Evolutionary conservation across 768 basidiomycete genomes (phyloP).

Genomic region (Leccinum sublutescens): DNA sequence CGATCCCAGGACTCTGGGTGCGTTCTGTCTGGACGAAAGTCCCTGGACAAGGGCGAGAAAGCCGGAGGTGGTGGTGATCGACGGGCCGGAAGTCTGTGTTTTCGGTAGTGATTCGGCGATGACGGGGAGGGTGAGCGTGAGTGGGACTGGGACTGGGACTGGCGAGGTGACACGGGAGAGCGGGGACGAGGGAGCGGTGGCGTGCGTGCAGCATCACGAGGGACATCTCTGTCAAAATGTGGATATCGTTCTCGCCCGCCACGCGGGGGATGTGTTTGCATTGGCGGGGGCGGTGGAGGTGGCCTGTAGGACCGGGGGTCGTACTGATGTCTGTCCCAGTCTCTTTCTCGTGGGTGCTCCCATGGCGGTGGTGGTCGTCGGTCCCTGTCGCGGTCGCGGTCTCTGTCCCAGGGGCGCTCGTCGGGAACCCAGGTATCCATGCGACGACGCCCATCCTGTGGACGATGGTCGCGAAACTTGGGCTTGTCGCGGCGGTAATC

Average conservation of each 20-base stretch:
- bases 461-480: conserved; percentile 23
- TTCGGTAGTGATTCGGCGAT: conserved; percentile 32
- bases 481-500: conserved; percentile 38
- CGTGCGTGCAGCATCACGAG: conserved; percentile 22
- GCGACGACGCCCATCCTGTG: conserved; percentile 23
- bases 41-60: conserved; percentile 41
- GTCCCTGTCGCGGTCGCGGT: conserved; percentile 28
- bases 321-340: conserved; percentile 24
- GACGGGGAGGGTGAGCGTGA: conserved; percentile 42
- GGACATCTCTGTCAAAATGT: conserved; percentile 20
- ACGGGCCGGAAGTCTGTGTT: conserved; percentile 36
- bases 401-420: conserved; percentile 27
- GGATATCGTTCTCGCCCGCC: conserved; percentile 25
- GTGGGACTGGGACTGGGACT: conserved; percentile 36
- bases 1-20: conserved; percentile 37
- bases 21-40: conserved; percentile 33
- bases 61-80: conserved; percentile 35
- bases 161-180: conserved; percentile 22
- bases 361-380: conserved; percentile 20
- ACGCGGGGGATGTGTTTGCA: conserved; percentile 15
- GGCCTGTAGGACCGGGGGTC: conserved; percentile 22
- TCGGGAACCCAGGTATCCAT: conserved; percentile 27
- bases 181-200: conserved; percentile 23
- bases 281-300: conserved; percentile 2
- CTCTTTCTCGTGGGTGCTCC: conserved; percentile 25